These are phyloP conservation scores for Microbotryum silenes-acaulis DNA, from an alignment of 1,284 basidiomycete species.

Conservation along the genomic window DNA sequence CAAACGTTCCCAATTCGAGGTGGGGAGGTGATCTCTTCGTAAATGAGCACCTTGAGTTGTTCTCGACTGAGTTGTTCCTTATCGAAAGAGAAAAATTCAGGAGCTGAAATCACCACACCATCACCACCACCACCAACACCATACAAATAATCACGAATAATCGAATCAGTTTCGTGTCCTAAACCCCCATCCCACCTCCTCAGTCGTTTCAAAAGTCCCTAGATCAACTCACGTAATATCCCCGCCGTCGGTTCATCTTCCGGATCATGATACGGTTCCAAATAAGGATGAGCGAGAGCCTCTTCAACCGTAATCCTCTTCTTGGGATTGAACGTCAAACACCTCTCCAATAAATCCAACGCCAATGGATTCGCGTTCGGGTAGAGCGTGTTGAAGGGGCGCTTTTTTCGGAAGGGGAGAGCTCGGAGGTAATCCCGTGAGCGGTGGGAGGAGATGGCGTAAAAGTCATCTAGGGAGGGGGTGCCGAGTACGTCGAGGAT, in stretches of 20 bases:
- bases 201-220: conserved; percentile 40
- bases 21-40: conserved; percentile 41
- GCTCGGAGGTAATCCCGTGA: conserved; percentile 89
- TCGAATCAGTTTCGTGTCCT: conserved; percentile 13
- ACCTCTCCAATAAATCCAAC: conserved; percentile 76
- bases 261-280: conserved; percentile 35
- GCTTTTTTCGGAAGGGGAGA: conserved; percentile 80
- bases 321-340: conserved; percentile 38
- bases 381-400: conserved; percentile 57
- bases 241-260: conserved; percentile 33
- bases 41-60: conserved; percentile 46
- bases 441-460: conserved; percentile 63
- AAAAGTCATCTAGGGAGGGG: conserved; percentile 54
- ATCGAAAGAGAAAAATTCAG: conserved; percentile 81
- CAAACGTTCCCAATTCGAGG: conserved; percentile 1
- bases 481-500: conserved; percentile 55
- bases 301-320: conserved; percentile 36
- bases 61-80: conserved; percentile 47
- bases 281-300: conserved; percentile 35
- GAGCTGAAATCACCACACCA: conserved; percentile 44
- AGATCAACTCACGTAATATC: conserved; percentile 17
- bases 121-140: conserved; percentile 3
- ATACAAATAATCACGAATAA: conserved; percentile 7
- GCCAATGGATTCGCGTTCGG: conserved; percentile 77
- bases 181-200: too few species aligned